Conservation (phyloP, 192 early-diverging fungal genomes). For the Radiomyces spectabilis region DNA sequence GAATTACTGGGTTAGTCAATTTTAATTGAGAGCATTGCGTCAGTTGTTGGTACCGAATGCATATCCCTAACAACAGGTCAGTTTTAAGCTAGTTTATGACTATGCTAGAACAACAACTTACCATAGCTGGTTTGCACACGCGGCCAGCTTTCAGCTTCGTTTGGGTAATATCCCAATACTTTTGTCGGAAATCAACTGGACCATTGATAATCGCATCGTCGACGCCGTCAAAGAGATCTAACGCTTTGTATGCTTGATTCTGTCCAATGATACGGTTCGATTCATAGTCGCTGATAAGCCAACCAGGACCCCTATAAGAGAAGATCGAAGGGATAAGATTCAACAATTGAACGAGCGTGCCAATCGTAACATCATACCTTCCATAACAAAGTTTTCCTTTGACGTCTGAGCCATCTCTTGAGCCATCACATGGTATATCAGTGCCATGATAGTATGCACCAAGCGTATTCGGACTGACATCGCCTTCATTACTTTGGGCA, state of each 20-base stretch:
- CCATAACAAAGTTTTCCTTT: slow-evolving; percentile 11
- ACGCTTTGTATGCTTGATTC: slow-evolving; percentile 21
- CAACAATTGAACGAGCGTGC: background rate
- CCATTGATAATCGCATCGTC: slow-evolving; percentile 2
- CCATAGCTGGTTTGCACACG: too few species aligned
- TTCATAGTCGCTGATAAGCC: slow-evolving; percentile 9
- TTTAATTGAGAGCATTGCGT: too few species aligned
- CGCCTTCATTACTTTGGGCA: slow-evolving; percentile 22
- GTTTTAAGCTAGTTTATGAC: too few species aligned
- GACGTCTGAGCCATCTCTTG: slow-evolving; percentile 1
- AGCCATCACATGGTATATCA: slow-evolving; percentile 20
- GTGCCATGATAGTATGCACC: slow-evolving; percentile 24
- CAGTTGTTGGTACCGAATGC: slow-evolving; percentile 25
- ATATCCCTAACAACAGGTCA: too few species aligned
- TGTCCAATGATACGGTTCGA: slow-evolving; percentile 28
- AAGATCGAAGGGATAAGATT: background rate
- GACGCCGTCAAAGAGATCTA: background rate
- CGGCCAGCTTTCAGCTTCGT: too few species aligned
- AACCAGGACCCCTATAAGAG: slow-evolving; percentile 19
- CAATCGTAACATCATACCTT: background rate
- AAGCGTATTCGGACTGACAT: slow-evolving; percentile 25
- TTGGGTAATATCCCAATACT: slow-evolving; percentile 19
- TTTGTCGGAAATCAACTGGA: slow-evolving; percentile 11
- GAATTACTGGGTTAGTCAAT: too few species aligned
- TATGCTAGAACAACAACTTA: too few species aligned